Percentiles rank a stretch among this genome's conserved stretches.
Evolutionary conservation across 106 monocot species (phyloP).

Genomic region (Dioscorea dumetorum): DNA sequence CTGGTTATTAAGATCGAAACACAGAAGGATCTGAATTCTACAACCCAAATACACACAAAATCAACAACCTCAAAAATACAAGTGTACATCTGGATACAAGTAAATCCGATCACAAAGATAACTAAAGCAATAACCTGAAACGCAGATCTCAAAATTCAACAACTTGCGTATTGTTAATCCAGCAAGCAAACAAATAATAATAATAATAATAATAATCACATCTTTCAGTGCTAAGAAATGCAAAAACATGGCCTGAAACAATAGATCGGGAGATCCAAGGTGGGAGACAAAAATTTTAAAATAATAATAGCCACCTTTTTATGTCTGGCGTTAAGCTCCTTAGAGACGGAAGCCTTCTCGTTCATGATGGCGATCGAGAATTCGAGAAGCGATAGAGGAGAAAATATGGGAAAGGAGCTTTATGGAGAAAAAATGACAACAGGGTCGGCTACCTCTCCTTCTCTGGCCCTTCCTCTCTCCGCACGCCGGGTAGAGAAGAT

Average conservation of each 20-base stretch:
- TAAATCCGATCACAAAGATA: too few relatives aligned
- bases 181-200: not conserved
- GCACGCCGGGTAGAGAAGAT: not conserved
- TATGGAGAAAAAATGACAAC: not conserved
- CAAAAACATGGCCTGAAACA: not conserved
- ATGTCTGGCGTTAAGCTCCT: conserved; percentile 34
- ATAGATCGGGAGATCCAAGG: not conserved
- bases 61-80: too few relatives aligned
- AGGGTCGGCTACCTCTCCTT: not conserved
- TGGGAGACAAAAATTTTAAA: not conserved
- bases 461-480: not conserved
- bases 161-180: not conserved
- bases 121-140: too few relatives aligned
- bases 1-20: too few relatives aligned
- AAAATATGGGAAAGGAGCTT: not conserved
- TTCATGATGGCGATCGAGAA: conserved; percentile 17
- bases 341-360: conserved; percentile 42
- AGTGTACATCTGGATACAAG: too few relatives aligned
- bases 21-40: too few relatives aligned
- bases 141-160: not conserved
- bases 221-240: not conserved
- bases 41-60: too few relatives aligned
- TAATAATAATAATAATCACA: not conserved
- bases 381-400: not conserved
- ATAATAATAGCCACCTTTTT: conserved; percentile 20